These are phyloP conservation scores for Diophrys sp. DNA, from an alignment of 73 alveolate species.

Conservation along the genomic window DNA sequence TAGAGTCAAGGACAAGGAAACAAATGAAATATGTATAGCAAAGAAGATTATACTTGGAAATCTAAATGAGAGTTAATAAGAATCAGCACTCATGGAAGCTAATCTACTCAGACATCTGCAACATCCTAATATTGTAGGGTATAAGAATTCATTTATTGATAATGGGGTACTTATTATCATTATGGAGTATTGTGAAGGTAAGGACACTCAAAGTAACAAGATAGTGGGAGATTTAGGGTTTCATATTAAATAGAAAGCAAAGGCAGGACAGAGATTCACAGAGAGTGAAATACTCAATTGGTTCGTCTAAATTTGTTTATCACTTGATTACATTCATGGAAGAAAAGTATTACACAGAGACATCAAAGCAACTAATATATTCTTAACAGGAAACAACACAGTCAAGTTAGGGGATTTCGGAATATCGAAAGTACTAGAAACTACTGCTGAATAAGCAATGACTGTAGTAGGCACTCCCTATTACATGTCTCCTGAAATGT, in stretches of 20 bases:
- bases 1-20: constrained; percentile 47
- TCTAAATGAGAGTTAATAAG: constrained; percentile 60
- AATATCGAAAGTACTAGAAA: constrained; percentile 88
- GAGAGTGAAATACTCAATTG: constrained; percentile 81
- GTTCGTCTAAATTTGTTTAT: constrained; percentile 69
- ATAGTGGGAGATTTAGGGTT: constrained; percentile 58
- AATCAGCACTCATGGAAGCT: constrained; percentile 71
- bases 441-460: constrained; percentile 84
- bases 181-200: constrained; percentile 89
- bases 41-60: constrained; percentile 63
- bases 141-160: constrained; percentile 83
- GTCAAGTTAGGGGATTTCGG: constrained; percentile 98
- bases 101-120: constrained; percentile 62
- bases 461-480: constrained; percentile 98
- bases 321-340: constrained; percentile 87
- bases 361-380: constrained; percentile 90
- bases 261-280: constrained; percentile 62
- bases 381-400: constrained; percentile 90
- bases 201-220: background rate
- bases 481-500: constrained; percentile 94
- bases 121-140: constrained; percentile 92
- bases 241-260: constrained; percentile 68
- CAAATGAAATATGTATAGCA: constrained; percentile 51
- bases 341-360: constrained; percentile 94
- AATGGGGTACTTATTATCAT: constrained; percentile 68